Evolutionary conservation across 495 filamentous ascomycete genomes (phyloP), one percentile per base, ranked within the genome.

Genomic region (Daldinia decipiens): DNA sequence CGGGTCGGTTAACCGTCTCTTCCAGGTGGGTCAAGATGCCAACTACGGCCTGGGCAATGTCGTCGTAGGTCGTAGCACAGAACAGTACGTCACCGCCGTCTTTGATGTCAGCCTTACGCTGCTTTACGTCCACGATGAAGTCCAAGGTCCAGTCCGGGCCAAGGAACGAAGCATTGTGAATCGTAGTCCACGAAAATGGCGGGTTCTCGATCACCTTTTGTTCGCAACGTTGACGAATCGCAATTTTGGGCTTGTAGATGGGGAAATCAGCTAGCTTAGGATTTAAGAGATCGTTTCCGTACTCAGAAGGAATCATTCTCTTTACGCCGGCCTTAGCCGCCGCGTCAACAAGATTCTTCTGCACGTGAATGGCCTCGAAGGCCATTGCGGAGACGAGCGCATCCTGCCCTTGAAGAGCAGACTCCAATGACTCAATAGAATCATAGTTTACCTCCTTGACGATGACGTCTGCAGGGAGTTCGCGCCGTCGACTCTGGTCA

Each of bases 251-350:
- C 15, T 73, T 65, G 52, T 73, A 73, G 21, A 73, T 73, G 5
- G 63, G 74, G 67, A 74, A 83, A 80, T 78, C 54, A 76, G 82
- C 52, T 76, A 80, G 67, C 70, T 77, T 75, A 52, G 45, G 77
- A 19, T 65, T 72, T 32, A 74, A 64, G 15, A 74, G 56, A 40
- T 77, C 70, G 32, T 52, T 70, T 5, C 88, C 89, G 61, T 86
- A 92, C 62, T 89, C 87, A 11, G 85, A 87, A 0, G 88, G 90
- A 47, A 91, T 75, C 76, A 88, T 86, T 19, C 86, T 81, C 70
- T 81, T 79, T 3, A 90, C 84, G 8, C 82, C 80, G 3, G 87
- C 86, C 0, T 80, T 79, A 17, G 83, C 77, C 15, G 87, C 82
- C 5, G 89, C 90, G 38, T 91, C 85, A 31, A 91, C 81, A 19